Percentiles rank a stretch among this genome's conserved stretches.
phyloP scores from a whole-genome alignment of 139 green algal species.

The Mychonastes homosphaera region DNA sequence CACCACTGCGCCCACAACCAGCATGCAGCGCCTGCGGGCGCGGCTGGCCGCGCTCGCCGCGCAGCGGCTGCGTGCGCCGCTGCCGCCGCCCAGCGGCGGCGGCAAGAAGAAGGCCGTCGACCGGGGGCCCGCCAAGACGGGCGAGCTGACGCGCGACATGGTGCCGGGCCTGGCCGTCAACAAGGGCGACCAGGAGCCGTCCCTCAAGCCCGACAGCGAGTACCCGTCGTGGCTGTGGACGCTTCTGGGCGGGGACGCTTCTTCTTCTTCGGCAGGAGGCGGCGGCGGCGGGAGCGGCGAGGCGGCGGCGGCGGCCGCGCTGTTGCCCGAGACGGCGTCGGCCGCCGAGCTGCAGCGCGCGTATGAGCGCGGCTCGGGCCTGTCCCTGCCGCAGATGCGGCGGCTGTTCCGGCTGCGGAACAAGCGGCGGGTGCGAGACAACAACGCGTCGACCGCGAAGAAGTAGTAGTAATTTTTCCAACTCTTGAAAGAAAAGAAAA shows the following conservation, averaged over 20 bases:
- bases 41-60: constrained; percentile 21
- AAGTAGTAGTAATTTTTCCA: too few species aligned
- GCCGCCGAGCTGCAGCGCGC: constrained; percentile 34
- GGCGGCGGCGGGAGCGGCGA: not conserved
- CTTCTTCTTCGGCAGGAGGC: not conserved
- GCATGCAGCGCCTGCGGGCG: constrained; percentile 20
- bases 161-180: constrained; percentile 37
- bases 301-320: not conserved
- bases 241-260: constrained; percentile 15
- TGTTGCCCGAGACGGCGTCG: constrained; percentile 14
- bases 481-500: too few species aligned
- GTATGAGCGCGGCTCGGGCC: constrained; percentile 20
- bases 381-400: constrained; percentile 23
- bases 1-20: too few species aligned
- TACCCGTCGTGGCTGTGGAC: constrained; percentile 51
- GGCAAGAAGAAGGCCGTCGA: constrained; percentile 27
- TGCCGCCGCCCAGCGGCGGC: constrained; percentile 12
- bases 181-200: constrained; percentile 42
- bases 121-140: constrained; percentile 29
- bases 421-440: constrained; percentile 44
- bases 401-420: constrained; percentile 48
- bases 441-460: constrained; percentile 29
- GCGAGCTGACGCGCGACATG: constrained; percentile 30
- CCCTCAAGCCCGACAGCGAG: constrained; percentile 33
- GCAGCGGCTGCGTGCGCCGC: constrained; percentile 24